Percentiles rank a stretch among this genome's conserved stretches.
Conservation (phyloP, 192 early-diverging fungal genomes). For the Coemansia sp. region DNA sequence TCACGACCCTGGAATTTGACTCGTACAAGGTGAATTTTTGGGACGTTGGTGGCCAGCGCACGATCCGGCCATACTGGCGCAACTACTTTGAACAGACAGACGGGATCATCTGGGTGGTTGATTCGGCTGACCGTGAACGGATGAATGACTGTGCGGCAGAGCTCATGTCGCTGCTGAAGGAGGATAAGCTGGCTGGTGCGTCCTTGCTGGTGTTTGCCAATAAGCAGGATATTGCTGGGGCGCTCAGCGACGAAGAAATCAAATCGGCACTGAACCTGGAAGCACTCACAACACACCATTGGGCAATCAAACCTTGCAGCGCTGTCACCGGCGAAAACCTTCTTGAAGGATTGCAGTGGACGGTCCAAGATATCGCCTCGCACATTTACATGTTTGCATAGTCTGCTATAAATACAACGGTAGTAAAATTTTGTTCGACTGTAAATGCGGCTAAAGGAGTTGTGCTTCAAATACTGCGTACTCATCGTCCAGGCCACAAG, state of each 20-base stretch:
- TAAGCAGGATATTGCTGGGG: constrained; percentile 93
- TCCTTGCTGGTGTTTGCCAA: constrained; percentile 95
- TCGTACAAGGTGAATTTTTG: constrained; percentile 84
- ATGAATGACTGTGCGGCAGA: constrained; percentile 81
- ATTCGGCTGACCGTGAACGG: constrained; percentile 83
- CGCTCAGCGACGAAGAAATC: constrained; percentile 71
- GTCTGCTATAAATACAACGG: constrained; percentile 2
- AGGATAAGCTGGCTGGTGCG: constrained; percentile 93
- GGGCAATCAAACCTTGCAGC: constrained; percentile 88
- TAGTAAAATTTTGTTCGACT: background rate
- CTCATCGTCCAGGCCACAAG: constrained; percentile 6
- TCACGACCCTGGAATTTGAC: constrained; percentile 78
- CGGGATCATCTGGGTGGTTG: constrained; percentile 97
- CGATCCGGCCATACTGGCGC: constrained; percentile 96
- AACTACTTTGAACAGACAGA: constrained; percentile 99
- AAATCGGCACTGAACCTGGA: constrained; percentile 68
- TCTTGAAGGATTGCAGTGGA: constrained; percentile 91
- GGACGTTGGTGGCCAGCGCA: constrained; percentile 98
- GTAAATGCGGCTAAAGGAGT: constrained; percentile 1
- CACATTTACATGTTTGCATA: constrained; percentile 80
- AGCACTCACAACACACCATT: constrained; percentile 82
- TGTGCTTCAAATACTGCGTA: constrained; percentile 35
- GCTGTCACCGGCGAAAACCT: constrained; percentile 74
- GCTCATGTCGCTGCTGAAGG: constrained; percentile 72
- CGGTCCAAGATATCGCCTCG: constrained; percentile 84